Evolutionary conservation across 345 rosid genomes (phyloP).

Genomic region (Excoecaria cochinchinensis): DNA sequence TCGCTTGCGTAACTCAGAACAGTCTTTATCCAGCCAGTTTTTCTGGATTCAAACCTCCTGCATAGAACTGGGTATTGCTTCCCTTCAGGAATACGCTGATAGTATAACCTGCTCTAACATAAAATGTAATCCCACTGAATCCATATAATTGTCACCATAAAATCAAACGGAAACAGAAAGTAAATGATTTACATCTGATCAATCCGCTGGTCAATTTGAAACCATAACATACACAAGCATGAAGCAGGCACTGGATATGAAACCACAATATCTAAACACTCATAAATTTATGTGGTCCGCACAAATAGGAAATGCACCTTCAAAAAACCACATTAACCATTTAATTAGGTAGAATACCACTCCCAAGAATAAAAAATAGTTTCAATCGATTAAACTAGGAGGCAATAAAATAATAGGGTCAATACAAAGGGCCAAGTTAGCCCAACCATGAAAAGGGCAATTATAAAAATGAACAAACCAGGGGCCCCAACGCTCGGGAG

Average conservation of each 20-base stretch:
- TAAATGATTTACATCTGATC: no score
- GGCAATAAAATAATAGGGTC: background rate
- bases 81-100: conserved; percentile 74
- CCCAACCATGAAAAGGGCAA: conserved; percentile 7
- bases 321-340: background rate
- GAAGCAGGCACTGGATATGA: background rate
- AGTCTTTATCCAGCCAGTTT: conserved; percentile 39
- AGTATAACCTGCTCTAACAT: conserved; percentile 51
- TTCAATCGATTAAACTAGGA: background rate
- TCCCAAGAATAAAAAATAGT: background rate
- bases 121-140: background rate
- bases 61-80: conserved; percentile 81
- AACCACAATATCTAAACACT: background rate
- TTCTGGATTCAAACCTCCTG: conserved; percentile 44
- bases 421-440: background rate
- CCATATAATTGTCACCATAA: background rate
- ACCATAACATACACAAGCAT: background rate
- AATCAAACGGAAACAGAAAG: background rate
- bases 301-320: no score
- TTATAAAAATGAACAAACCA: conserved; percentile 49
- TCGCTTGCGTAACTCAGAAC: conserved; percentile 30
- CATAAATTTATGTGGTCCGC: background rate
- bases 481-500: conserved; percentile 84
- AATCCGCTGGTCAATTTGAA: background rate
- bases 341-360: background rate